Evolutionary conservation across 2,329 filamentous ascomycete genomes (phyloP).

Genomic region (Ophiosphaerella narmari): DNA sequence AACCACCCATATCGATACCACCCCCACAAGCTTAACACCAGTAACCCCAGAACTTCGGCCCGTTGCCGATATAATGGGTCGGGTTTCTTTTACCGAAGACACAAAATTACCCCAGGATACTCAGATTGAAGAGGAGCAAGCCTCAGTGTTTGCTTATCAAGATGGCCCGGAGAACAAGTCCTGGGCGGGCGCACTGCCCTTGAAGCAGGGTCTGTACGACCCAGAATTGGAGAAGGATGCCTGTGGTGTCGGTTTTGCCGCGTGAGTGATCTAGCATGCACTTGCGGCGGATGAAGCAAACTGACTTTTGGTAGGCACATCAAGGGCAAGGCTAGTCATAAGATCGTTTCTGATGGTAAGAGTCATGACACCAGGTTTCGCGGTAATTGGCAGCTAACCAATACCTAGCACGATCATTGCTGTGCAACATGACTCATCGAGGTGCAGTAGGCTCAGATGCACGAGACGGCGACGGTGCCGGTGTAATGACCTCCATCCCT

Average conservation of each 20-base stretch:
- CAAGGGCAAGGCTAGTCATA: constrained; percentile 96
- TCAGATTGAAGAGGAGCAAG: constrained; percentile 62
- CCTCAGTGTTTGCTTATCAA: constrained; percentile 81
- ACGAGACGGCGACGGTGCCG: constrained; percentile 95
- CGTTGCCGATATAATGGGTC: constrained; percentile 60
- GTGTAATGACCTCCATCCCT: constrained; percentile 99
- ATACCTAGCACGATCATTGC: constrained; percentile 76
- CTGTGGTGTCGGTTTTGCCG: constrained; percentile 98
- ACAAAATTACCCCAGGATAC: constrained; percentile 53
- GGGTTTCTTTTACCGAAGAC: constrained; percentile 58
- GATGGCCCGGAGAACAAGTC: constrained; percentile 78
- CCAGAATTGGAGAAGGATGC: constrained; percentile 97
- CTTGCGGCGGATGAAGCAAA: constrained; percentile 1
- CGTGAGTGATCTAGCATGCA: constrained; percentile 62
- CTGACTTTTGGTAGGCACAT: constrained; percentile 71
- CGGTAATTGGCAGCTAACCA: constrained; percentile 33
- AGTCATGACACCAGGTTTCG: not conserved
- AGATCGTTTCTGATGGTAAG: constrained; percentile 97
- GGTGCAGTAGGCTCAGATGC: constrained; percentile 97
- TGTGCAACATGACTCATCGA: constrained; percentile 99
- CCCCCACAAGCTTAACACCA: constrained; percentile 24
- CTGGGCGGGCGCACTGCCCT: constrained; percentile 92
- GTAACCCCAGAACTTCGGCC: constrained; percentile 49
- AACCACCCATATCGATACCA: constrained; percentile 21
- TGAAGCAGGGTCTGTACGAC: constrained; percentile 99